Percentiles rank a stretch among this genome's conserved stretches.
Evolutionary conservation across 345 rosid species (phyloP).

Genomic region (Capsella bursapastoris): DNA sequence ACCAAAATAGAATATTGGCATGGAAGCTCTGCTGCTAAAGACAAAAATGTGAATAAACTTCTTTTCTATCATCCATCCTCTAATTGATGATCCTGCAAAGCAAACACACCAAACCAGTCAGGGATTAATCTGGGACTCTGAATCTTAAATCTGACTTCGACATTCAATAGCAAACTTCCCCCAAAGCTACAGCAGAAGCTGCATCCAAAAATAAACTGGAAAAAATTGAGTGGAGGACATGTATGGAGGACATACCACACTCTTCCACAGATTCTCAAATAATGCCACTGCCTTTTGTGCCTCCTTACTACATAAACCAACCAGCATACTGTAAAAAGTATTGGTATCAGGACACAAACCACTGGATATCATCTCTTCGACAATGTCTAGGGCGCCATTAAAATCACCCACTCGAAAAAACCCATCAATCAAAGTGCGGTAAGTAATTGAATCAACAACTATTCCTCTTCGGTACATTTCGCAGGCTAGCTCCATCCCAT

Average conservation of each 20-base stretch:
- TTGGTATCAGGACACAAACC: background rate
- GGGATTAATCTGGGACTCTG: background rate
- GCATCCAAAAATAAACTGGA: background rate
- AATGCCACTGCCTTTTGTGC: background rate
- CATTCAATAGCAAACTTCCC: background rate
- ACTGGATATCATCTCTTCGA: background rate
- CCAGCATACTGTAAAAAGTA: background rate
- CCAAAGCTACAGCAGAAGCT: background rate
- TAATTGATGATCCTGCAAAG: conserved; percentile 7
- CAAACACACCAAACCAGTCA: background rate
- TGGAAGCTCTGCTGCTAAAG: too few relatives aligned
- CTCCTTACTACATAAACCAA: background rate
- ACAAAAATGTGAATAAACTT: too few relatives aligned
- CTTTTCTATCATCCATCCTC: background rate
- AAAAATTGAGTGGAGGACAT: background rate
- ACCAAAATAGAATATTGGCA: too few relatives aligned
- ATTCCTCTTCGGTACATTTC: conserved; percentile 2
- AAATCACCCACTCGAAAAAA: background rate
- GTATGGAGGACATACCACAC: background rate
- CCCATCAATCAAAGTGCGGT: conserved; percentile 16
- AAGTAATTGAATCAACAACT: background rate
- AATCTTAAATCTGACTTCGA: background rate
- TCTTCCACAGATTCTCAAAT: background rate
- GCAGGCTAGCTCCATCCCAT: background rate
- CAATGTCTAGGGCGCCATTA: background rate